Evolutionary conservation across 1,284 basidiomycete species (phyloP).

Genomic region (Cystobasidiaceae sp.): DNA sequence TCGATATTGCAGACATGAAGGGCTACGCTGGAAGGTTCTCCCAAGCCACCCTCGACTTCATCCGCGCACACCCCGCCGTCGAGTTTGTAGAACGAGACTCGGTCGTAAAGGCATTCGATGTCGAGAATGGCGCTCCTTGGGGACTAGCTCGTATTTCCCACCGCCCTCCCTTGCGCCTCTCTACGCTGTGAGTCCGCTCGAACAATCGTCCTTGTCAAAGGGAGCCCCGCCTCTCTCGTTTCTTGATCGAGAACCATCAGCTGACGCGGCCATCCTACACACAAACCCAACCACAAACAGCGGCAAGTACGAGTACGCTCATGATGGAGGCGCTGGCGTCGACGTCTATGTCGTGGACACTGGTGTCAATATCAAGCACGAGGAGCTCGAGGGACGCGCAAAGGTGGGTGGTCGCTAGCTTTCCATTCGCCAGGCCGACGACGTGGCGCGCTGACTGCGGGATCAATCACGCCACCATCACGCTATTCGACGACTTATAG

Average conservation of each 20-base stretch:
- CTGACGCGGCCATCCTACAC: neutral
- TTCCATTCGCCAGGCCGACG: neutral
- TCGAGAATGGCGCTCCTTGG: constrained; percentile 83
- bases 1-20: constrained; percentile 59
- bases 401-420: constrained; percentile 23
- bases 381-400: constrained; percentile 82
- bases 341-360: constrained; percentile 71
- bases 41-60: constrained; percentile 64
- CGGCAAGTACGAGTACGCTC: constrained; percentile 74
- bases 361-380: constrained; percentile 81
- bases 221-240: neutral
- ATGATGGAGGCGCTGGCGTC: constrained; percentile 78
- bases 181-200: constrained; percentile 60
- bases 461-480: too few relatives aligned
- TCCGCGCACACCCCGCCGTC: constrained; percentile 83
- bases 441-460: too few relatives aligned
- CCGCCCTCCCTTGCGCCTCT: constrained; percentile 66
- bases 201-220: too few relatives aligned
- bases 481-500: too few relatives aligned
- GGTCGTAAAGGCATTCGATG: constrained; percentile 57
- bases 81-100: constrained; percentile 91
- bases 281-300: too few relatives aligned
- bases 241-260: neutral
- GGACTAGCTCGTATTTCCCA: constrained; percentile 95
- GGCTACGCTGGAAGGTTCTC: constrained; percentile 86